A percentile compares a stretch with the other conserved stretches of the same genome.
phyloP scores from a whole-genome alignment of 768 basidiomycete genomes.

The Sarcodon sp. region DNA sequence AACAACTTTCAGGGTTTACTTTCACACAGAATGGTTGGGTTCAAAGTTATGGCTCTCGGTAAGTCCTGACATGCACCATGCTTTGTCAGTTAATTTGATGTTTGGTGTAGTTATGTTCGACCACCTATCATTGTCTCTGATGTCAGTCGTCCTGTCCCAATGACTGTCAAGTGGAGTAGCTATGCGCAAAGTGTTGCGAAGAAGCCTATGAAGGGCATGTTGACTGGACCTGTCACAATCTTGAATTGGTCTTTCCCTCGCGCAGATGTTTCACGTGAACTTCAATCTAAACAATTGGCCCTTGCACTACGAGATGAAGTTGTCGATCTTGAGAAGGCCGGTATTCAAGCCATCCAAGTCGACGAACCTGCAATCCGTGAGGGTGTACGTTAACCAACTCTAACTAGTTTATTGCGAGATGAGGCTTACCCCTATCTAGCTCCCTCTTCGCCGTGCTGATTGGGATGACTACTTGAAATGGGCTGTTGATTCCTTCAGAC shows the following conservation, averaged over 20 bases:
- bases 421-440: constrained; percentile 23
- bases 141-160: constrained; percentile 82
- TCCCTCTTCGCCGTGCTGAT: constrained; percentile 91
- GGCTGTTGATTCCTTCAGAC: constrained; percentile 99
- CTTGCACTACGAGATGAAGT: constrained; percentile 98
- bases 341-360: constrained; percentile 96
- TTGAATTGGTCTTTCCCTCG: constrained; percentile 99
- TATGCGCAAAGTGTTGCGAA: constrained; percentile 92
- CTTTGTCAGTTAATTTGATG: constrained; percentile 2
- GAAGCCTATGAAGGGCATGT: constrained; percentile 99
- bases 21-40: constrained; percentile 99
- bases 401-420: background rate
- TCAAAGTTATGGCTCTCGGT: constrained; percentile 98
- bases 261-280: constrained; percentile 89
- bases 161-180: constrained; percentile 94
- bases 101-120: constrained; percentile 66
- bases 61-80: constrained; percentile 11
- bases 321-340: constrained; percentile 90
- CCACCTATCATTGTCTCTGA: constrained; percentile 98
- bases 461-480: constrained; percentile 95
- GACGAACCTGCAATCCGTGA: constrained; percentile 99
- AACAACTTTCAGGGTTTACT: constrained; percentile 87
- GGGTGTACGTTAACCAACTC: constrained; percentile 45
- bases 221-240: constrained; percentile 96
- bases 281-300: constrained; percentile 97